Percentiles rank a stretch among this genome's conserved stretches.
Evolutionary conservation across 1,139 yeast genomes (phyloP).

Genomic region (Geotrichum armillariae): DNA sequence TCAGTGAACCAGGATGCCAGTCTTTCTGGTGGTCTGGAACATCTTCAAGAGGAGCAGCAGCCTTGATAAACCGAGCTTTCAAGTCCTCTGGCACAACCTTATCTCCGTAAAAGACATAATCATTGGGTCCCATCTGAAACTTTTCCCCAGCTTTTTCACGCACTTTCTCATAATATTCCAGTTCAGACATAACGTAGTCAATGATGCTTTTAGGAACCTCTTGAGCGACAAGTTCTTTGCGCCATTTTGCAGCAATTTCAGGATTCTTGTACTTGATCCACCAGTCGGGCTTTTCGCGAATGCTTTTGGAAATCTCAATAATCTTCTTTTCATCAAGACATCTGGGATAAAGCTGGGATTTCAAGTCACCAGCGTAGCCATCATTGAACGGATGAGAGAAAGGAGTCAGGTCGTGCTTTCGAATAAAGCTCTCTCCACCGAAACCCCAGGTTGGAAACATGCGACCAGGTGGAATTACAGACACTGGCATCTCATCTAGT

Average conservation of each 20-base stretch:
- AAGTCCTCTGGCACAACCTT: conserved; percentile 22
- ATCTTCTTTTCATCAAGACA: conserved; percentile 36
- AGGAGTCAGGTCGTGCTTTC: too few species aligned
- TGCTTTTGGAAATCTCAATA: conserved; percentile 33
- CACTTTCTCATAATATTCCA: conserved; percentile 22
- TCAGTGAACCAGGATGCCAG: too few species aligned
- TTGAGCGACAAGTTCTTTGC: conserved; percentile 32
- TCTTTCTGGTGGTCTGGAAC: conserved; percentile 42
- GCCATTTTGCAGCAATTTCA: conserved; percentile 41
- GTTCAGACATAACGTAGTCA: conserved; percentile 26
- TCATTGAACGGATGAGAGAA: too few species aligned
- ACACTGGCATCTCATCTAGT: too few species aligned
- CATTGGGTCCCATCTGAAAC: conserved; percentile 20
- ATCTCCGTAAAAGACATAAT: conserved; percentile 22
- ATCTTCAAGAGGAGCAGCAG: conserved; percentile 50
- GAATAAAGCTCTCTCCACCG: too few species aligned
- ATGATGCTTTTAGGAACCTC: conserved; percentile 4
- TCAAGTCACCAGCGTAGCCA: too few species aligned
- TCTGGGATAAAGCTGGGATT: too few species aligned
- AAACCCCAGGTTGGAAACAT: too few species aligned
- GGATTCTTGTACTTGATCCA: conserved; percentile 37
- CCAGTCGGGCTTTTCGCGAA: conserved; percentile 43
- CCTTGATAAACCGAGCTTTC: conserved; percentile 20
- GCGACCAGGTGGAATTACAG: too few species aligned
- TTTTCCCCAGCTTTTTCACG: conserved; percentile 15